Evolutionary conservation across 2,329 filamentous ascomycete genomes (phyloP).

Genomic region (Tricladium varicosporioides): DNA sequence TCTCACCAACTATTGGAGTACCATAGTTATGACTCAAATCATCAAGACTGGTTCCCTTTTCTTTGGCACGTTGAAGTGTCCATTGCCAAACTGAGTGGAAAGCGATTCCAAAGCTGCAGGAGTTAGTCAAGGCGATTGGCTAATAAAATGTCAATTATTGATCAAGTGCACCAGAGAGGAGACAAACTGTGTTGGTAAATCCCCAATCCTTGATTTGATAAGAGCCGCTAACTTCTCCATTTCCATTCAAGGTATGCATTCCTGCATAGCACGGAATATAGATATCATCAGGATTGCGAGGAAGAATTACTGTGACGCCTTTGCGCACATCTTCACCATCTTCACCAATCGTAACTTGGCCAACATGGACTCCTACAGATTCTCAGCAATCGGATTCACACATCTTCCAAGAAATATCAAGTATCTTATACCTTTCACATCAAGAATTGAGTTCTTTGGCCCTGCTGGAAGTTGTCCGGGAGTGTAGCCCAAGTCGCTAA

Average conservation of each 20-base stretch:
- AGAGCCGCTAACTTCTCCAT: slow-evolving; percentile 31
- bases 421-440: slow-evolving; percentile 24
- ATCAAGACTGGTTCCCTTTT: slow-evolving; percentile 17
- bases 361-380: slow-evolving; percentile 27
- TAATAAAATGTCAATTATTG: slow-evolving; percentile 1
- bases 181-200: slow-evolving; percentile 29
- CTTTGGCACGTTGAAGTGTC: slow-evolving; percentile 20
- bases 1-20: slow-evolving; percentile 58
- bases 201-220: slow-evolving; percentile 33
- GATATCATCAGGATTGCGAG: slow-evolving; percentile 28
- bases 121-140: slow-evolving; percentile 38
- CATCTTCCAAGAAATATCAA: neutral
- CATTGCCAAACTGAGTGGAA: slow-evolving; percentile 32
- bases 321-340: slow-evolving; percentile 27
- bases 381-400: neutral
- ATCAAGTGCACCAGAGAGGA: neutral
- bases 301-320: slow-evolving; percentile 32
- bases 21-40: slow-evolving; percentile 32
- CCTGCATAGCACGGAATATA: slow-evolving; percentile 31
- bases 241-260: slow-evolving; percentile 31
- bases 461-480: slow-evolving; percentile 28
- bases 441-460: slow-evolving; percentile 32
- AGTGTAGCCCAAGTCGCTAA: slow-evolving; percentile 28
- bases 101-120: slow-evolving; percentile 37
- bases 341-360: slow-evolving; percentile 30